Evolutionary conservation across 108 stramenopile species (phyloP), one percentile per base, ranked within the genome.

Genomic region (Nannochloropsis salina): DNA sequence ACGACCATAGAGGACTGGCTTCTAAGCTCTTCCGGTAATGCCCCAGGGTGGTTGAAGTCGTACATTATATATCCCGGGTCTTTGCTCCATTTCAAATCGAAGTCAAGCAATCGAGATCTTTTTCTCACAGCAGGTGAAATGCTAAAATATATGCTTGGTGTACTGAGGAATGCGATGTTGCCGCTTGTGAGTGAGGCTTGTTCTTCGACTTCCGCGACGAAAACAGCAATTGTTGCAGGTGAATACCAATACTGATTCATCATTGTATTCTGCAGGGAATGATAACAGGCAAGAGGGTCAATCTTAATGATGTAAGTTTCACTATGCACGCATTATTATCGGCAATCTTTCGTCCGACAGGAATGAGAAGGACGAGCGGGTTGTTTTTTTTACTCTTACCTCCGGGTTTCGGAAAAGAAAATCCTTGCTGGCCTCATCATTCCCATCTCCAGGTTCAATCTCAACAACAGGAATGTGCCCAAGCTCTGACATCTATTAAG

Each of bases 241-340:
- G 82, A 82, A 82, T 82, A 82, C 82, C 82, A 82, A 21, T 82
- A 82, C 21, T 82, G 82, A 21, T 82, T 82, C 15, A 74, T 15
- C 15, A n/a, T 4, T 4, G 8, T n/a, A 8, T 74, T 74, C 61
- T 74, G 61, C n/a, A 31, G 31, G 31, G 31, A 31, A 31, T 31
- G 31, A 31, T 31, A 0, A 31, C 31, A 31, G 31, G 31, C 31
- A 31, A 31, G 31, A 31, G 31, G 31, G 31, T 31, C 31, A 31
- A 31, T 31, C 31, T 31, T 31, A 31, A 31, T 31, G 31, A 31
- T 31, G 31, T 31, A 31, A 31, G 31, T 31, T 31, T 31, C 31
- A 31, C 31, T 31, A 31, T 31, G 31, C 31, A 31, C 31, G 31
- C 31, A 31, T 31, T 31, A 31, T 31, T 31, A 31, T 31, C 31